Base-by-base conservation (phyloP, 306 rosid genomes). In the Leucaena leucocephala region DNA sequence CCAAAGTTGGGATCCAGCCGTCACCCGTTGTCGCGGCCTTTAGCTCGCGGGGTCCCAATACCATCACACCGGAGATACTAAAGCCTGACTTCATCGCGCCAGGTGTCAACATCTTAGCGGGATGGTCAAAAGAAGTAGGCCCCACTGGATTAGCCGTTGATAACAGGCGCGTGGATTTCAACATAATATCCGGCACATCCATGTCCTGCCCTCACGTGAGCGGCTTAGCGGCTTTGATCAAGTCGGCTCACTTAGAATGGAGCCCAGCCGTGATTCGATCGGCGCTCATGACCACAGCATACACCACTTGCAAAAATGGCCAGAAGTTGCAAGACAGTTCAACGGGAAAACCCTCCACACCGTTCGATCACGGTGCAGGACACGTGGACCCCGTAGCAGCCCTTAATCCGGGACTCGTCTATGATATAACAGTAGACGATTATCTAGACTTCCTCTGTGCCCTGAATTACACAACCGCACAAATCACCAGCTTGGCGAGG, bases 151-250 rank as follows among this genome's bases (percentile, higher is more conserved):
- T 94, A 11, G 7, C 89, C 1, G 63, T 58, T 0, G 98, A 94
- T 76, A 16, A 11, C 0, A 80, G 97, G 80, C 97, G 95, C 77
- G 98, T 94, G 80, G 89, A 86, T 7, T 94, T 92, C 86, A 94
- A 94, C 82, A 92, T 94, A 4, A 92, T 94, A 44, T 94, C 97
- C 0, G 98, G 98, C 9, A 94, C 98, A 8, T 94, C 98, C 3
- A 94, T 94, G 98, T 94, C 98, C 3, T 94, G 98, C 70, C 98
- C 98, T 6, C 98, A 94, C 86, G 97, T 92, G 66, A 94, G 97
- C 39, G 98, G 97, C 1, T 65, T 94, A 45, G 97, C 97, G 3
- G 97, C 95, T 0, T 78, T 94, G 67, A 78, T 94, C 71, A 92
- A 94, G 36, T 92, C 89, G 40, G 97, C 84, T 50, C 97, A 92